Conservation (phyloP, 163 green algal species). For the Scenedesmus sp. region DNA sequence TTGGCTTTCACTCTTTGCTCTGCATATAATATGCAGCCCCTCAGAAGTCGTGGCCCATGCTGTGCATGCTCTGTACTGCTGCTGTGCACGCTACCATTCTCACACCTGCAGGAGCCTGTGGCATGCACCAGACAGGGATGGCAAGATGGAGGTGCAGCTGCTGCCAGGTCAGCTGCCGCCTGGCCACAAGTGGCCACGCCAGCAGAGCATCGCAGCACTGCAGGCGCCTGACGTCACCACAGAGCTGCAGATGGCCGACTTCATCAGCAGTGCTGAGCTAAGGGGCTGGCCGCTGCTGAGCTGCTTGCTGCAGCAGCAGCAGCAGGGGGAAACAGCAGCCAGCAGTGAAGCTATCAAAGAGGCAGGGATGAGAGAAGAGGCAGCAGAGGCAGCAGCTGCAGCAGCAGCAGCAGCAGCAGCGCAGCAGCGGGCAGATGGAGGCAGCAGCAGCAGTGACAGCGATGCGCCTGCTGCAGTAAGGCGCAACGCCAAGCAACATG, state of each 20-base stretch:
- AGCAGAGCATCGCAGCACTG: constrained; percentile 65
- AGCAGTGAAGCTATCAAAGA: background rate
- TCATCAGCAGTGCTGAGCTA: constrained; percentile 54
- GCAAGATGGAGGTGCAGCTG: constrained; percentile 84
- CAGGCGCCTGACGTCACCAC: constrained; percentile 75
- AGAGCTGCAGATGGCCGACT: constrained; percentile 74
- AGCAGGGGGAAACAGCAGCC: background rate
- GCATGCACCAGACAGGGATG: constrained; percentile 90
- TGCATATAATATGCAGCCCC: too few relatives aligned
- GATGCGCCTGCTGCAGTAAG: background rate
- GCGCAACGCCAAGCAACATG: background rate
- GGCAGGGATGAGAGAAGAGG: background rate
- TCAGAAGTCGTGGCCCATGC: too few relatives aligned
- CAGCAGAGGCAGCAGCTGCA: background rate
- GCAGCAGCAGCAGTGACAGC: background rate
- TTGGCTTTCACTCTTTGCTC: too few relatives aligned
- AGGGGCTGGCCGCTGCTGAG: constrained; percentile 58
- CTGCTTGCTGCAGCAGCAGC: constrained; percentile 49
- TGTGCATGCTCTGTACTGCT: background rate
- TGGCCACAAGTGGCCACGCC: constrained; percentile 20
- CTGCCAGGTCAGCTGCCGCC: constrained; percentile 48
- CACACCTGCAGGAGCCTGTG: constrained; percentile 63
- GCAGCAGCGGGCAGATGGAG: background rate
- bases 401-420: background rate
- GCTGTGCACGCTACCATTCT: too few relatives aligned